phyloP scores from a whole-genome alignment of 2,329 filamentous ascomycete species.

The Calonectria hawksworthii region DNA sequence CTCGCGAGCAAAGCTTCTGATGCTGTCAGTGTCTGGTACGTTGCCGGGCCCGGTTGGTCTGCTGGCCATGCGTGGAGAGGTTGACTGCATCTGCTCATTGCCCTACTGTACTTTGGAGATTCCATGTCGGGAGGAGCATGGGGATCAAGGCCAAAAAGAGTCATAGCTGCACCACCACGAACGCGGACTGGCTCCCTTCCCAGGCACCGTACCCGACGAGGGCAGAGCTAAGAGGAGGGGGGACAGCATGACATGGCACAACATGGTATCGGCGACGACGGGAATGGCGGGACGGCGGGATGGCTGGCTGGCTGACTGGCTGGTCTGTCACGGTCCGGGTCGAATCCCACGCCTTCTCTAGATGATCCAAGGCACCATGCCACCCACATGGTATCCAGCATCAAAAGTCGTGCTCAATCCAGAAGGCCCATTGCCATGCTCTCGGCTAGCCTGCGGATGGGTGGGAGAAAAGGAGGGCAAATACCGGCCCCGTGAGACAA shows the following conservation, averaged over 20 bases:
- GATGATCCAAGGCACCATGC: constrained; percentile 16
- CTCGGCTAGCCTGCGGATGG: not conserved
- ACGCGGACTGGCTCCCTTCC: constrained; percentile 20
- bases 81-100: constrained; percentile 15
- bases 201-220: constrained; percentile 25
- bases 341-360: constrained; percentile 23
- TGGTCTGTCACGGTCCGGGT: constrained; percentile 15
- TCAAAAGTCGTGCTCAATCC: not conserved
- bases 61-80: constrained; percentile 18
- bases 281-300: constrained; percentile 24
- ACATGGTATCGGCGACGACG: constrained; percentile 21
- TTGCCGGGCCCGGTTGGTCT: constrained; percentile 22
- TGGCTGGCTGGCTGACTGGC: constrained; percentile 12
- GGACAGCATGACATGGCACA: constrained; percentile 19
- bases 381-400: constrained; percentile 14
- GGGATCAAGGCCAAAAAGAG: constrained; percentile 18
- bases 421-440: constrained; percentile 2
- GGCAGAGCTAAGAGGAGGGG: constrained; percentile 13
- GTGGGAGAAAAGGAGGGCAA: not conserved
- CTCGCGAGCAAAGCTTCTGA: constrained; percentile 22
- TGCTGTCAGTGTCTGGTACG: constrained; percentile 21
- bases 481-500: not conserved
- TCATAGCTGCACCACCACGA: constrained; percentile 18
- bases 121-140: constrained; percentile 18
- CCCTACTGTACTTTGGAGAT: constrained; percentile 10